Conservation (phyloP, 2,329 filamentous ascomycete species). For the Venturia effusa region DNA sequence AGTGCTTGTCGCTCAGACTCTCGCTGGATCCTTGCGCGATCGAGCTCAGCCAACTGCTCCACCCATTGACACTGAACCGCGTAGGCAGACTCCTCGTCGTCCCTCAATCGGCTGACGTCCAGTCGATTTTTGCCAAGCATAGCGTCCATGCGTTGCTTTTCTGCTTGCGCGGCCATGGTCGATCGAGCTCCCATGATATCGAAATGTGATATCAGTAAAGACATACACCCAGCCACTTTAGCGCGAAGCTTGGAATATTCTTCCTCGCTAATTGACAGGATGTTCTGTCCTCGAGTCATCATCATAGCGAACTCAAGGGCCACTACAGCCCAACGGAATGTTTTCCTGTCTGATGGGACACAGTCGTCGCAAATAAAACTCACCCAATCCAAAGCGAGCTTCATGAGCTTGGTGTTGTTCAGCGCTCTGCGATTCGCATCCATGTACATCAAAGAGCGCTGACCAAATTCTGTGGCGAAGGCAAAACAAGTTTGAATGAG, state of each 20-base stretch:
- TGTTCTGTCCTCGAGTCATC: slow-evolving; percentile 89
- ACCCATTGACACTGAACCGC: slow-evolving; percentile 68
- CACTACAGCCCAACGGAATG: slow-evolving; percentile 93
- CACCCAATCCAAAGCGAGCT: slow-evolving; percentile 91
- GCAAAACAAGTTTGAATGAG: slow-evolving; percentile 96
- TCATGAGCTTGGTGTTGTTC: slow-evolving; percentile 93
- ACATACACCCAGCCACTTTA: slow-evolving; percentile 97
- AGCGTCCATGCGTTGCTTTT: slow-evolving; percentile 79
- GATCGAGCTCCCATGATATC: slow-evolving; percentile 98
- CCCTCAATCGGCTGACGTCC: slow-evolving; percentile 61
- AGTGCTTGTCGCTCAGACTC: slow-evolving; percentile 79
- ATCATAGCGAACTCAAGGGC: slow-evolving; percentile 95
- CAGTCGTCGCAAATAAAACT: slow-evolving; percentile 98
- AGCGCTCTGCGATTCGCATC: slow-evolving; percentile 90
- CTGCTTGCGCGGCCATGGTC: slow-evolving; percentile 83
- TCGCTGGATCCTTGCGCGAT: slow-evolving; percentile 65
- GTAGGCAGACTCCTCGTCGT: slow-evolving; percentile 75
- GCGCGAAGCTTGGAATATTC: slow-evolving; percentile 74
- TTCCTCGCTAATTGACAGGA: slow-evolving; percentile 77
- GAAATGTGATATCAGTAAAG: slow-evolving; percentile 91
- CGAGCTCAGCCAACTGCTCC: slow-evolving; percentile 61
- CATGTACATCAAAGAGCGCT: slow-evolving; percentile 88
- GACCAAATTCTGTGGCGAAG: slow-evolving; percentile 97
- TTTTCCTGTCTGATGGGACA: slow-evolving; percentile 83
- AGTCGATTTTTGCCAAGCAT: slow-evolving; percentile 65